Conservation (phyloP, 2,329 filamentous ascomycete species). For the Alternaria atra region DNA sequence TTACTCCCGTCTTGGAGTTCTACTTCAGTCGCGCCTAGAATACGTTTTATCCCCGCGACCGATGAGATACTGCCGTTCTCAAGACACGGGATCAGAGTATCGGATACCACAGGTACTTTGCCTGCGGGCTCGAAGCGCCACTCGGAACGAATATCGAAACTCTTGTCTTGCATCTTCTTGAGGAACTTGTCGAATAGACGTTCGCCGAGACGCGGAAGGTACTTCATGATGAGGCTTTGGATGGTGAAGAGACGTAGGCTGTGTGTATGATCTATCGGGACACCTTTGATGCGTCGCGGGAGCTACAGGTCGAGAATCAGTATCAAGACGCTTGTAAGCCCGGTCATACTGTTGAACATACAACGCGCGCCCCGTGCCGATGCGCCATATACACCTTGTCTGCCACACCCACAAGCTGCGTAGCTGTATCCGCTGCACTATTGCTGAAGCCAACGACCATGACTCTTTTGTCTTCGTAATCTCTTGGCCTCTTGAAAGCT, state of each 20-base stretch:
- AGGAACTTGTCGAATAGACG: constrained; percentile 29
- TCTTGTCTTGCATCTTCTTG: constrained; percentile 29
- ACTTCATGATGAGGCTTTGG: constrained; percentile 18
- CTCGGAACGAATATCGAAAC: constrained; percentile 32
- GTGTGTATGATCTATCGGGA: constrained; percentile 26
- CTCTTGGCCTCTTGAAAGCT: constrained; percentile 24
- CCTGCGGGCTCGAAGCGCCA: constrained; percentile 34
- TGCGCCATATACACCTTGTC: constrained; percentile 35
- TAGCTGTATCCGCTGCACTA: constrained; percentile 37
- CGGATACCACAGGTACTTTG: constrained; percentile 31
- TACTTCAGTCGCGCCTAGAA: constrained; percentile 22
- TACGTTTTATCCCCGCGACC: constrained; percentile 24
- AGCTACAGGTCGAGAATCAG: constrained; percentile 14
- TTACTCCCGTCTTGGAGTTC: constrained; percentile 42
- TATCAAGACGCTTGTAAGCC: neutral
- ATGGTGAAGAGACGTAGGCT: constrained; percentile 24
- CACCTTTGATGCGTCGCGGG: constrained; percentile 25
- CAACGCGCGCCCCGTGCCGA: constrained; percentile 32
- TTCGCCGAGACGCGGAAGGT: constrained; percentile 27
- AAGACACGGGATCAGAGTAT: constrained; percentile 25
- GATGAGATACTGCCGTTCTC: constrained; percentile 28
- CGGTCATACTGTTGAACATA: constrained; percentile 2
- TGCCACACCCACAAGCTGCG: constrained; percentile 29
- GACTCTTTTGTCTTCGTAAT: constrained; percentile 26
- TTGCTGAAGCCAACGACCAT: constrained; percentile 40